Percentiles rank a stretch among this genome's conserved stretches.
phyloP scores from a whole-genome alignment of 2,329 filamentous ascomycete genomes.

The Stagonosporopsis chrysanthemi region DNA sequence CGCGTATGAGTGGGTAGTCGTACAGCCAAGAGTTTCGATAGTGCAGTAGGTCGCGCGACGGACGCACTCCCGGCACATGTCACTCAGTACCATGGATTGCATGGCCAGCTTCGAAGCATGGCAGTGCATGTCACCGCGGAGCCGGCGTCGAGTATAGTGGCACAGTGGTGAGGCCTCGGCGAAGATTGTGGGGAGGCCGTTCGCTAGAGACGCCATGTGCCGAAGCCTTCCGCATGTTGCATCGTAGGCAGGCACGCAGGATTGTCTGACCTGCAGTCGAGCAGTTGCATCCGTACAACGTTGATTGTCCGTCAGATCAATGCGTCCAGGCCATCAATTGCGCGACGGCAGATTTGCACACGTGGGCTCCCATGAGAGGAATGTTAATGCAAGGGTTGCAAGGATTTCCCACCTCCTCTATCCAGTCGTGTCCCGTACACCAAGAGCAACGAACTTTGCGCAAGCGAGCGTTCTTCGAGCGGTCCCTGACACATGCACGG shows the following conservation, averaged over 20 bases:
- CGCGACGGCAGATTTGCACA: constrained; percentile 4
- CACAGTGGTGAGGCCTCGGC: constrained; percentile 4
- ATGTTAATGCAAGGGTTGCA: constrained; percentile 9
- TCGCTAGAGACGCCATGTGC: constrained; percentile 13
- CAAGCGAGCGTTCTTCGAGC: constrained; percentile 3
- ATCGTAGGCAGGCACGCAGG: background rate
- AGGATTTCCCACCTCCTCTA: constrained; percentile 13
- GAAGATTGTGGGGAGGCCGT: constrained; percentile 10
- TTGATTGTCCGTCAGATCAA: background rate
- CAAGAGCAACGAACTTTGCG: constrained; percentile 3
- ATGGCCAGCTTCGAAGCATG: background rate
- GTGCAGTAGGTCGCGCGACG: constrained; percentile 3
- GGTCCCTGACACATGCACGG: constrained; percentile 8
- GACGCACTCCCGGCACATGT: constrained; percentile 7
- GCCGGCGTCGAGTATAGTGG: constrained; percentile 1
- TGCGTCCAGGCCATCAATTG: constrained; percentile 7
- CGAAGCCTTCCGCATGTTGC: constrained; percentile 10
- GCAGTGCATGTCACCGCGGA: constrained; percentile 1
- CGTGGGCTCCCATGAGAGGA: constrained; percentile 1
- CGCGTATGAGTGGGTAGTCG: constrained; percentile 8
- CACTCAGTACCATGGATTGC: constrained; percentile 8
- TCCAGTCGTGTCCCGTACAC: constrained; percentile 7
- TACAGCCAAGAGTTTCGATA: constrained; percentile 19
- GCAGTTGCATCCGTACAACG: background rate
- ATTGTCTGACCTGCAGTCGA: background rate